Evolutionary conservation across 2,329 filamentous ascomycete species (phyloP).

Genomic region (Seiridium cupressi): DNA sequence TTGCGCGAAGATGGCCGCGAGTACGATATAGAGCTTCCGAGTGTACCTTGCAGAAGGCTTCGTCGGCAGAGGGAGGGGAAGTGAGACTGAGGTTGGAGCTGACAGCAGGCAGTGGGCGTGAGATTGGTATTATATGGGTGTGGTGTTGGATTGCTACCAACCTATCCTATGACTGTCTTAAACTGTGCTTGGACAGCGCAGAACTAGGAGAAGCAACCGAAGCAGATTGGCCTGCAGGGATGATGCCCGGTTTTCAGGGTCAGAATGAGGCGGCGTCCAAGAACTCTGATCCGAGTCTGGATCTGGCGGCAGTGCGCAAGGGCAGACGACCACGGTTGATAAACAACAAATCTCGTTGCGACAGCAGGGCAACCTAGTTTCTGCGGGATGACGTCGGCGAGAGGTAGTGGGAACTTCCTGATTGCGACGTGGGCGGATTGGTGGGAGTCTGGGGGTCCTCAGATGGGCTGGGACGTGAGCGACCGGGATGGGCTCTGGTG

Average conservation of each 20-base stretch:
- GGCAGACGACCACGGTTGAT: neutral
- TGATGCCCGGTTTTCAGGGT: constrained; percentile 8
- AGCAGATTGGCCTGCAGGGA: neutral
- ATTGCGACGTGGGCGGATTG: neutral
- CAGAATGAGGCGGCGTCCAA: neutral
- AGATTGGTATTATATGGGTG: neutral
- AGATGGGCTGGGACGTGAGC: neutral
- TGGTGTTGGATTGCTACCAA: neutral
- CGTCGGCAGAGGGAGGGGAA: neutral
- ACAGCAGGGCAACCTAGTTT: constrained; percentile 1
- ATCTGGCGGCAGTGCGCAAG: neutral
- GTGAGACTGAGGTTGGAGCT: neutral
- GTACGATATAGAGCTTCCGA: too few relatives aligned
- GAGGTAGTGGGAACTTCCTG: neutral
- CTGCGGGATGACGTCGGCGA: constrained; percentile 6
- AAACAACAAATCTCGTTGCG: neutral
- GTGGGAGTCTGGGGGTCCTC: neutral
- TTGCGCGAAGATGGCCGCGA: neutral
- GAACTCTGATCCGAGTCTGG: neutral
- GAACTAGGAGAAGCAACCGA: neutral
- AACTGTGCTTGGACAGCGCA: neutral
- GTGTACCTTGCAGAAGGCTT: too few relatives aligned
- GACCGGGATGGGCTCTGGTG: neutral
- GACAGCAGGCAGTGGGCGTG: neutral
- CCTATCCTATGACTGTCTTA: neutral